These are phyloP conservation scores for Ustilago xerochloae DNA, from an alignment of 1,284 basidiomycete species.

Conservation along the genomic window DNA sequence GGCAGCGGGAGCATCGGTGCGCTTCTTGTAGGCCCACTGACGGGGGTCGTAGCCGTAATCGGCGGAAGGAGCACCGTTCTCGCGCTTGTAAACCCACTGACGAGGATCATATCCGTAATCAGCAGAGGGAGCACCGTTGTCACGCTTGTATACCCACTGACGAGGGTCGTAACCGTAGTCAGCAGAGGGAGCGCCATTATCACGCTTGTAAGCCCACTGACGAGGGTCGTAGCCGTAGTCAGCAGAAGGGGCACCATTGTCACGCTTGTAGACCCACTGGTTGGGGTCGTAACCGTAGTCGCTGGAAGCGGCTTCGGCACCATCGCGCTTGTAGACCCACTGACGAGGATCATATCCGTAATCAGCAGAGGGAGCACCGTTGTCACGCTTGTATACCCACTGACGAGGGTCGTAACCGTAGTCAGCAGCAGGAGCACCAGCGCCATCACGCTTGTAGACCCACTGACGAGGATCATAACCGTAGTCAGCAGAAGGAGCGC, in stretches of 20 bases:
- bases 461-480: constrained; percentile 10
- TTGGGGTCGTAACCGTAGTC: constrained; percentile 16
- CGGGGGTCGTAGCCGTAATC: constrained; percentile 1
- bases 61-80: neutral
- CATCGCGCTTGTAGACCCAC: constrained; percentile 11
- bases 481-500: constrained; percentile 14
- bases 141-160: constrained; percentile 16
- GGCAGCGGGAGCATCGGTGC: neutral
- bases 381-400: constrained; percentile 12
- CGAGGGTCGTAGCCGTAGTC: constrained; percentile 16
- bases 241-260: constrained; percentile 9
- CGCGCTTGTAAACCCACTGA: constrained; percentile 21
- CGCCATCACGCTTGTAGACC: constrained; percentile 23
- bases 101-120: constrained; percentile 16
- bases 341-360: constrained; percentile 4
- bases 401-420: constrained; percentile 5
- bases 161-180: constrained; percentile 17
- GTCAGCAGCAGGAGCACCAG: constrained; percentile 25
- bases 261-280: constrained; percentile 12
- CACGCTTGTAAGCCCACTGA: constrained; percentile 14
- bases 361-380: constrained; percentile 10
- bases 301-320: constrained; percentile 8
- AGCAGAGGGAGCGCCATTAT: constrained; percentile 1
- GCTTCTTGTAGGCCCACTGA: constrained; percentile 2
- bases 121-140: neutral